Conservation (phyloP, 345 rosid species). For the Gossypium thurberi region DNA sequence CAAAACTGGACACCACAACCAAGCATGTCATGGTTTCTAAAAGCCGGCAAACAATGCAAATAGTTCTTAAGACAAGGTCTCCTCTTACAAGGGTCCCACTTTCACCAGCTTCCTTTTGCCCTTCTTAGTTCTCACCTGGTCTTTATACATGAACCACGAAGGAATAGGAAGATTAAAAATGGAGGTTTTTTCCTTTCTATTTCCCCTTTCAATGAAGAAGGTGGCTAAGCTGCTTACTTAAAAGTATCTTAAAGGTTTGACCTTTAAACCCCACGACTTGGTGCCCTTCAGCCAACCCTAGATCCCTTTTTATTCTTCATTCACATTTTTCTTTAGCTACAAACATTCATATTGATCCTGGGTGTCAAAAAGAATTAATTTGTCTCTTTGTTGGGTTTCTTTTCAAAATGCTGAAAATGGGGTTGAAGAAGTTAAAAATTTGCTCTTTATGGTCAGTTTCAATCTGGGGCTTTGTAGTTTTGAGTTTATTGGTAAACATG, state of each 20-base stretch:
- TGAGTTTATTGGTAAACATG: conserved; percentile 26
- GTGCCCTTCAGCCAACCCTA: not conserved
- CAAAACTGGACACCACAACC: not conserved
- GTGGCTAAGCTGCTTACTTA: no score
- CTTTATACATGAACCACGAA: not conserved
- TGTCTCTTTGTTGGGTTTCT: not conserved
- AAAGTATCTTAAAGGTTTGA: not conserved
- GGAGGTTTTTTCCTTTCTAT: not conserved
- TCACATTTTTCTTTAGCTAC: not conserved
- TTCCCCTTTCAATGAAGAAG: no score
- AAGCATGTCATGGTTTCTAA: not conserved
- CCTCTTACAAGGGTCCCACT: conserved; percentile 7
- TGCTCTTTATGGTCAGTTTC: conserved; percentile 28
- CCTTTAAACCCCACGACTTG: not conserved
- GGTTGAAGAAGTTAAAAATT: conserved; percentile 27
- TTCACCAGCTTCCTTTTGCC: not conserved
- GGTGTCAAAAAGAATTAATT: not conserved
- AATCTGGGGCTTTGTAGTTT: conserved; percentile 31
- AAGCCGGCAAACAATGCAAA: conserved; percentile 6
- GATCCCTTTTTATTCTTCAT: not conserved
- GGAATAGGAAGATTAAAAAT: not conserved
- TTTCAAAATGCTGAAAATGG: conserved; percentile 27
- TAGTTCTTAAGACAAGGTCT: conserved; percentile 1
- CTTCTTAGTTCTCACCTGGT: not conserved
- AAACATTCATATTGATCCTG: not conserved